Evolutionary conservation across 2,329 filamentous ascomycete genomes (phyloP), one percentile per base, ranked within the genome.

Genomic region (Penicillium sp.): DNA sequence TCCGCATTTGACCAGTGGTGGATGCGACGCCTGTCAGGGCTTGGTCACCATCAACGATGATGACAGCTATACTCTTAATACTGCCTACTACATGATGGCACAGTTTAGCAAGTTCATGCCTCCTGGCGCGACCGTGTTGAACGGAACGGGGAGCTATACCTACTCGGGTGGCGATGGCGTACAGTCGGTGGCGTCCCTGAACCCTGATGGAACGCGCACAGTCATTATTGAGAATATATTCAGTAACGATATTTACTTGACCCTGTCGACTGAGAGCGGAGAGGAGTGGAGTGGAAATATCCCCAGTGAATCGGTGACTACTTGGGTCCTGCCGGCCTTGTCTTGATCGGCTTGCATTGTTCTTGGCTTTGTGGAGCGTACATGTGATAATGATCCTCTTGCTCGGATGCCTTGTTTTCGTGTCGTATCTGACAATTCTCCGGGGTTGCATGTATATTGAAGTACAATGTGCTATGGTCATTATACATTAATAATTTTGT

Each of bases 71-170:
- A 65, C 62, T 4, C 70, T 72, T 52, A 72, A 70, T 22, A 67
- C 74, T 6, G 75, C 77, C 52, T 79, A 77, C 62, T 78, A 78
- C 59, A 76, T 77, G 69, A 65, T 79, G 52, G 76, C 74, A 1
- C 77, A 79, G 61, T 77, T 76, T 60, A 72, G 69, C 59, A 70
- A 66, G 53, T 77, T 72, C 59, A 75, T 77, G 49, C 70, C 72
- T 19, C 65, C 67, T 32, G 74, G 74, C 37, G 73, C 73, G 0
- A 66, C 63, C 4, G 67, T 75, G 17, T 60, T 77, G 6, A 61
- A 54, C 50, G 72, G 72, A 9, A 69, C 61, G 0, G 74, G 75
- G 2, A 75, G 73, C 55, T 72, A 71, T 48, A 69, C 69, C 26
- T 75, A 72, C 52, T 58, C 57, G 7, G 64, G 66, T 48, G 67